Percentiles rank a stretch among this genome's conserved stretches.
These are phyloP conservation scores for Stylosanthes scabra DNA, from an alignment of 331 rosid genomes.

Conservation along the genomic window DNA sequence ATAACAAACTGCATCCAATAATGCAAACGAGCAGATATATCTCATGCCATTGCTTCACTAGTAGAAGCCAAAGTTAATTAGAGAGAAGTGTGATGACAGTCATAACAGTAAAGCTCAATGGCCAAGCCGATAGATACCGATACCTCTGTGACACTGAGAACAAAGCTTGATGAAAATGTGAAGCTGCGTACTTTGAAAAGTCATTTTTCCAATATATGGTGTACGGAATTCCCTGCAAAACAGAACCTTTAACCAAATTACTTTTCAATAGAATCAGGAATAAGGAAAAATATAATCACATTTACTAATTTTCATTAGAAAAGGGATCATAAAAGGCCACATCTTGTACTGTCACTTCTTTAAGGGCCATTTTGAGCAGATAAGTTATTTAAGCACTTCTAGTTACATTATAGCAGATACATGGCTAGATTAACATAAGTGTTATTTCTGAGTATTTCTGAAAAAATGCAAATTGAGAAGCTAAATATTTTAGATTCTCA, in stretches of 20 bases:
- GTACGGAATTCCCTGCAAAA: slow-evolving; percentile 60
- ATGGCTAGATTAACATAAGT: too few species aligned
- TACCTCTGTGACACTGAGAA: slow-evolving; percentile 60
- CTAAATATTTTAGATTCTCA: too few species aligned
- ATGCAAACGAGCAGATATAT: slow-evolving; percentile 31
- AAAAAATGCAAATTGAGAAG: too few species aligned
- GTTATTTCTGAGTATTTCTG: too few species aligned
- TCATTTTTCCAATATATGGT: slow-evolving; percentile 55
- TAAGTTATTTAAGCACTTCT: too few species aligned
- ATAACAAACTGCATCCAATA: slow-evolving; percentile 20
- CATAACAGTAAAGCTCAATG: slow-evolving; percentile 19
- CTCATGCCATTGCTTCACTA: slow-evolving; percentile 17
- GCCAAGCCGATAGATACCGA: slow-evolving; percentile 19
- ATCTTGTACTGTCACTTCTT: slow-evolving; percentile 10
- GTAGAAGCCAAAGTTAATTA: neutral
- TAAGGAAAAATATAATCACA: neutral
- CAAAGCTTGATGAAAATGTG: slow-evolving; percentile 58
- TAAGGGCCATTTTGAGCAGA: too few species aligned
- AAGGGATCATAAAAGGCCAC: slow-evolving; percentile 21
- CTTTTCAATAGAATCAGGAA: neutral
- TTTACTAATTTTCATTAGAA: neutral
- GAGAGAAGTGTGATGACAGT: slow-evolving; percentile 15
- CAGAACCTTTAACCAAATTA: slow-evolving; percentile 9
- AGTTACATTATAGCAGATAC: too few species aligned
- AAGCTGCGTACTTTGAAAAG: slow-evolving; percentile 51